Conservation (phyloP, 768 basidiomycete species). For the Lactarius trivialis region DNA sequence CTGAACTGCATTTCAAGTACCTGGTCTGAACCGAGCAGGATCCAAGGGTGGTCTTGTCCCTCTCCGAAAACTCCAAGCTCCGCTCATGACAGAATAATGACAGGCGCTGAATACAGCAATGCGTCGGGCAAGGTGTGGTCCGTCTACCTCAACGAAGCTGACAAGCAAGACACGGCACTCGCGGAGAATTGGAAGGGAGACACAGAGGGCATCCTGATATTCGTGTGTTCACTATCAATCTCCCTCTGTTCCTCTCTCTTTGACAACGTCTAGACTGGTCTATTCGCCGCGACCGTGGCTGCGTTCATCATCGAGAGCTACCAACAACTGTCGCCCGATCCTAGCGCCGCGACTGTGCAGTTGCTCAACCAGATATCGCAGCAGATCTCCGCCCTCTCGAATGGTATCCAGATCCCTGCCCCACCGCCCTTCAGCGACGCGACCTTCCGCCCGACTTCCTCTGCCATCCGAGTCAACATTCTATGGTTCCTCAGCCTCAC, state of each 20-base stretch:
- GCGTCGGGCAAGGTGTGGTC: slow-evolving; percentile 2
- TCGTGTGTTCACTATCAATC: neutral
- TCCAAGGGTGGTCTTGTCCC: neutral
- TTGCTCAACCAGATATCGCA: slow-evolving; percentile 14
- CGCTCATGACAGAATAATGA: neutral
- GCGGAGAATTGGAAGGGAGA: slow-evolving; percentile 12
- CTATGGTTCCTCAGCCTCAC: slow-evolving; percentile 19
- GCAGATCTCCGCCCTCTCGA: slow-evolving; percentile 6
- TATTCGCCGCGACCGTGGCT: slow-evolving; percentile 14
- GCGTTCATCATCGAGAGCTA: slow-evolving; percentile 18
- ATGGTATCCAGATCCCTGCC: neutral
- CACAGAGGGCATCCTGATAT: slow-evolving; percentile 7
- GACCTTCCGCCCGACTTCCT: neutral
- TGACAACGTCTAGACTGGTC: slow-evolving; percentile 9
- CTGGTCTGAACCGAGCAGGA: neutral
- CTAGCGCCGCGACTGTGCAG: neutral
- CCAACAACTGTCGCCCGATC: slow-evolving; percentile 1
- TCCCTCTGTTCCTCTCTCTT: neutral
- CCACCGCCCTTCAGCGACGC: neutral
- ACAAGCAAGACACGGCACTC: neutral
- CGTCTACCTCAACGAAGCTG: slow-evolving; percentile 9
- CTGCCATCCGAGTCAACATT: slow-evolving; percentile 13
- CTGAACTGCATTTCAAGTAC: neutral
- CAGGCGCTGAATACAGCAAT: neutral
- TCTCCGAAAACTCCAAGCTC: no score